Evolutionary conservation across 1,284 basidiomycete species (phyloP).

Genomic region (Vanrija sp.): DNA sequence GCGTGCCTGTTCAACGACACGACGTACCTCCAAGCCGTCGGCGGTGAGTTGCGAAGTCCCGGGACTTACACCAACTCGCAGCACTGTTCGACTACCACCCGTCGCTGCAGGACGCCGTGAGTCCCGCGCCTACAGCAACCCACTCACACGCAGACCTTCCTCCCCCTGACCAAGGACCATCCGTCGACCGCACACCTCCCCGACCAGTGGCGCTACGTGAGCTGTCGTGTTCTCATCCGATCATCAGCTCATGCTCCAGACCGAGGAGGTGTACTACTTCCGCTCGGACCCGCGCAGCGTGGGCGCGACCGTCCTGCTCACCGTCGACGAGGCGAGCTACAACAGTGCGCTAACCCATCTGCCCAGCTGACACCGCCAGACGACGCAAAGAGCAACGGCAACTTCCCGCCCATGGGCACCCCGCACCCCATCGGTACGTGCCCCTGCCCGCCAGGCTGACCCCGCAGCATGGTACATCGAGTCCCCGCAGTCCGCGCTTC

Average conservation of each 20-base stretch:
- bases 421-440: slow-evolving; percentile 44
- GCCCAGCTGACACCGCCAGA: not conserved
- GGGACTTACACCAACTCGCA: slow-evolving; percentile 4
- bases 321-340: slow-evolving; percentile 66
- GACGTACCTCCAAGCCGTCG: slow-evolving; percentile 58
- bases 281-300: slow-evolving; percentile 66
- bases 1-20: slow-evolving; percentile 64
- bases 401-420: slow-evolving; percentile 34
- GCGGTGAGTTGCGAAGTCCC: slow-evolving; percentile 33
- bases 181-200: slow-evolving; percentile 65
- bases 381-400: slow-evolving; percentile 28
- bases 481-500: slow-evolving; percentile 57
- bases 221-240: slow-evolving; percentile 3
- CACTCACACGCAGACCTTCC: slow-evolving; percentile 52
- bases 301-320: slow-evolving; percentile 63
- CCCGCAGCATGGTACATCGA: slow-evolving; percentile 65
- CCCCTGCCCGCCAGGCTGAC: too few relatives aligned
- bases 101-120: slow-evolving; percentile 54
- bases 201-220: slow-evolving; percentile 55
- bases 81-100: slow-evolving; percentile 75
- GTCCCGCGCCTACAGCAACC: slow-evolving; percentile 1
- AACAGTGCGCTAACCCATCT: slow-evolving; percentile 55
- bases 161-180: slow-evolving; percentile 60
- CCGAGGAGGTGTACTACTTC: slow-evolving; percentile 63
- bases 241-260: slow-evolving; percentile 16